A percentile compares a stretch with the other conserved stretches of the same genome.
Conservation (phyloP, 163 green algal species). For the Scenedesmus sp. region DNA sequence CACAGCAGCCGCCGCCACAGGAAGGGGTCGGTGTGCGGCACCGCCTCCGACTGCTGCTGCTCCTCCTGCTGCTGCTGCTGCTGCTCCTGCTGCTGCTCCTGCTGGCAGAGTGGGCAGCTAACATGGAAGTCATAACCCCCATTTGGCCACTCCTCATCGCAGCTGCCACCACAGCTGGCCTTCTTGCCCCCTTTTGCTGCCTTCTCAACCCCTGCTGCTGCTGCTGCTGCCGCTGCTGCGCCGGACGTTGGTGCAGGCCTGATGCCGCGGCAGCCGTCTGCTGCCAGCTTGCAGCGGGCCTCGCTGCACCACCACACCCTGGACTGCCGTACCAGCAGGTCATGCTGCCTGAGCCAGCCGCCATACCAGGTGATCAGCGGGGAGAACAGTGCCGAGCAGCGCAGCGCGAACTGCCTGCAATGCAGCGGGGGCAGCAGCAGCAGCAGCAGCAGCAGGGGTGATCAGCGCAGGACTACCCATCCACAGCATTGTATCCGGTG, state of each 20-base stretch:
- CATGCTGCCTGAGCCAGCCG: neutral
- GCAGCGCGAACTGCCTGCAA: neutral
- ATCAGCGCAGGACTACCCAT: neutral
- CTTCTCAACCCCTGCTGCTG: neutral
- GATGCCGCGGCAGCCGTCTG: neutral
- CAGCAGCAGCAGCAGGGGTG: neutral
- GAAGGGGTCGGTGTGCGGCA: neutral
- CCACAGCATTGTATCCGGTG: neutral
- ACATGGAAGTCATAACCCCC: neutral
- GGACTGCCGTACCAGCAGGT: neutral
- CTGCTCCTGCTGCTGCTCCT: conserved; percentile 19
- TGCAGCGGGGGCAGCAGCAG: neutral
- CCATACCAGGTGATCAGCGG: neutral
- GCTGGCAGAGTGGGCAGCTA: neutral
- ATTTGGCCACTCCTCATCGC: neutral
- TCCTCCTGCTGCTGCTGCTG: conserved; percentile 19
- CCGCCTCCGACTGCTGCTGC: neutral
- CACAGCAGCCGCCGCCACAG: conserved; percentile 15
- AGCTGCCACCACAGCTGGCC: neutral
- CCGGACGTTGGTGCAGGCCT: neutral
- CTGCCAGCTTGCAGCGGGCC: neutral
- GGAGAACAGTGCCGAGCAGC: neutral
- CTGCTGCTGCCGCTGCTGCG: conserved; percentile 22
- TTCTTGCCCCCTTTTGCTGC: neutral
- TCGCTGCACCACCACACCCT: neutral